Percentiles rank a stretch among this genome's conserved stretches.
These are phyloP conservation scores for Rhodotorula sp. DNA, from an alignment of 1,284 basidiomycete genomes.

Conservation along the genomic window DNA sequence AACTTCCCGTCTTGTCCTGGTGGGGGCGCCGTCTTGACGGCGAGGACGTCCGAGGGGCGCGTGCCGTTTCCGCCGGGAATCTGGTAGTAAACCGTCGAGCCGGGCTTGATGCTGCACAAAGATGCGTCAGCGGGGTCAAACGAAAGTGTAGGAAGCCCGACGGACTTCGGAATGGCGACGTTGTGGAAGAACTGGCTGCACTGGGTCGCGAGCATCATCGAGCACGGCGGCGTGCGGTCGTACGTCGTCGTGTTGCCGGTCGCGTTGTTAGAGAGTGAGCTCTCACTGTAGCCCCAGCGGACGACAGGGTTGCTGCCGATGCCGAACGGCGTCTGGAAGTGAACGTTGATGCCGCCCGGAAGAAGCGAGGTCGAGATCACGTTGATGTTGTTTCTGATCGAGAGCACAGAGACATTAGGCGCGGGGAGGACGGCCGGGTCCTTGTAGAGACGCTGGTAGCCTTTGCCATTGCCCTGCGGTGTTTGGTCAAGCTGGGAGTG, in stretches of 20 bases:
- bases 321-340: conserved; percentile 47
- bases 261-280: conserved; percentile 31
- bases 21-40: conserved; percentile 40
- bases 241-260: conserved; percentile 40
- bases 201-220: conserved; percentile 41
- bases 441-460: conserved; percentile 41
- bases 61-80: conserved; percentile 47
- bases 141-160: background rate
- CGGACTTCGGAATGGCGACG: conserved; percentile 29
- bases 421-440: conserved; percentile 39
- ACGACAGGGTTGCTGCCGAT: conserved; percentile 40
- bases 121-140: background rate
- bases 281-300: conserved; percentile 32
- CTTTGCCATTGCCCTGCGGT: conserved; percentile 39
- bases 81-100: conserved; percentile 43
- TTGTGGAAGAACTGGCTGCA: conserved; percentile 46
- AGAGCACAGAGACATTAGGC: background rate
- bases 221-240: conserved; percentile 45
- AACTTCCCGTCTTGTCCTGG: conserved; percentile 40
- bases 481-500: conserved; percentile 33
- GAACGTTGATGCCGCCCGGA: conserved; percentile 44
- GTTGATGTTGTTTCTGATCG: conserved; percentile 47
- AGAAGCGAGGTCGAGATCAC: conserved; percentile 42
- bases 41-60: conserved; percentile 36
- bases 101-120: conserved; percentile 17